Evolutionary conservation across 164 flowering plant genomes (phyloP).

Genomic region (Nelumbo lutea): DNA sequence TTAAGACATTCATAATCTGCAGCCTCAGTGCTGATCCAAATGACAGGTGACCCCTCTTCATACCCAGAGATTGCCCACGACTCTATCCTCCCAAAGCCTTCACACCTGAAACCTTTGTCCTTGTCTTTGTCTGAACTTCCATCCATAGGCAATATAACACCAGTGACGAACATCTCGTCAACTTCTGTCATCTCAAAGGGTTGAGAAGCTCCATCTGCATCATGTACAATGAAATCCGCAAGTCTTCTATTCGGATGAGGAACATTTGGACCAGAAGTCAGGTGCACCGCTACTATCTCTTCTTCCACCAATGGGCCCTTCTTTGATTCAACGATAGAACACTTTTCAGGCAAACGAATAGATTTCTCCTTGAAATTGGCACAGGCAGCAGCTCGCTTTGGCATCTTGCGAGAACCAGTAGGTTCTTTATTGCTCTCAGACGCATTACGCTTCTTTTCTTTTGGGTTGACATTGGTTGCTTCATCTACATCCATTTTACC

Average conservation of each 20-base stretch:
- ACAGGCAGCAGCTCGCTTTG: slow-evolving; percentile 80
- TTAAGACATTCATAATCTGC: slow-evolving; percentile 80
- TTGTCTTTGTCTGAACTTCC: slow-evolving; percentile 42
- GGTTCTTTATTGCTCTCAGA: slow-evolving; percentile 12
- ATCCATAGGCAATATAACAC: slow-evolving; percentile 55
- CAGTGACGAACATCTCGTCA: slow-evolving; percentile 59
- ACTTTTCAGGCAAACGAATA: slow-evolving; percentile 34
- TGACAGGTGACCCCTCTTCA: slow-evolving; percentile 74
- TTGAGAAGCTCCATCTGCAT: slow-evolving; percentile 48
- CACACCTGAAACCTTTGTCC: slow-evolving; percentile 61
- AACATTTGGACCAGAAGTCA: slow-evolving; percentile 50
- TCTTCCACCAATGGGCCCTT: slow-evolving; percentile 45
- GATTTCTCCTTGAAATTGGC: slow-evolving; percentile 61
- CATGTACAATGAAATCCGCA: slow-evolving; percentile 62
- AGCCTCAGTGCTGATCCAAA: slow-evolving; percentile 78
- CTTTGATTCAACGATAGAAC: slow-evolving; percentile 36
- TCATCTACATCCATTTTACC: slow-evolving; percentile 6
- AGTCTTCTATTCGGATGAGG: slow-evolving; percentile 61
- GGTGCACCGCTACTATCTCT: slow-evolving; percentile 50
- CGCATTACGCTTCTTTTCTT: slow-evolving; percentile 23
- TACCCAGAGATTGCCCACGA: slow-evolving; percentile 87
- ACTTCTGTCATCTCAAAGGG: slow-evolving; percentile 75
- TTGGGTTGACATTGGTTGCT: neutral
- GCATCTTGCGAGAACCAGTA: slow-evolving; percentile 38
- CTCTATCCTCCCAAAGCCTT: slow-evolving; percentile 85